These are phyloP conservation scores for Penicillium verrucosum DNA, from an alignment of 2,329 filamentous ascomycete genomes.

Conservation along the genomic window DNA sequence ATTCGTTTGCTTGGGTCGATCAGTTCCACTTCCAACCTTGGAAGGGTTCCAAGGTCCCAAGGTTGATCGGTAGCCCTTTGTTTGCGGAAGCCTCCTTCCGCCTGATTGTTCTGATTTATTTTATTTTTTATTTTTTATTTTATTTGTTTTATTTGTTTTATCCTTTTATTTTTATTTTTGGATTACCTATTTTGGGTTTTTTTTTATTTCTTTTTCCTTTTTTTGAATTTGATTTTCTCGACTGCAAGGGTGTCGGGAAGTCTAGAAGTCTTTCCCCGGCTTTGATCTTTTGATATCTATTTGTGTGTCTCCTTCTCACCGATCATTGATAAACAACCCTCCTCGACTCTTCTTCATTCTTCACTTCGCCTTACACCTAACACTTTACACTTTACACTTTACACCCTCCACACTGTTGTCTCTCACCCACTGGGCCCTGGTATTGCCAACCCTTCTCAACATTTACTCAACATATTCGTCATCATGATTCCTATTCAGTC, in stretches of 20 bases:
- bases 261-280: slow-evolving; percentile 29
- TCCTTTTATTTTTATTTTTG: not conserved
- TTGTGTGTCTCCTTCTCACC: slow-evolving; percentile 9
- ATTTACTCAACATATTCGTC: not conserved
- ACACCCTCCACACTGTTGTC: not conserved
- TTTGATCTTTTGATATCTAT: slow-evolving; percentile 18
- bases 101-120: slow-evolving; percentile 4
- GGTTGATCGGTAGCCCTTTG: slow-evolving; percentile 1
- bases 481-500: slow-evolving; percentile 26
- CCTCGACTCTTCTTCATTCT: slow-evolving; percentile 2
- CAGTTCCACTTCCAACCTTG: not conserved
- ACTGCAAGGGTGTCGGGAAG: slow-evolving; percentile 26
- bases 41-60: not conserved
- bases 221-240: slow-evolving; percentile 10
- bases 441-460: not conserved
- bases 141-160: not conserved
- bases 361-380: slow-evolving; percentile 3
- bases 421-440: slow-evolving; percentile 6
- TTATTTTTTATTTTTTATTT: not conserved
- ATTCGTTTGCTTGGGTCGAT: slow-evolving; percentile 4
- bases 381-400: not conserved
- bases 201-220: not conserved
- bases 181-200: not conserved
- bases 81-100: slow-evolving; percentile 5
- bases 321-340: slow-evolving; percentile 19